These are phyloP conservation scores for Warburgia ugandensis DNA, from an alignment of 164 flowering plant genomes.

Conservation along the genomic window DNA sequence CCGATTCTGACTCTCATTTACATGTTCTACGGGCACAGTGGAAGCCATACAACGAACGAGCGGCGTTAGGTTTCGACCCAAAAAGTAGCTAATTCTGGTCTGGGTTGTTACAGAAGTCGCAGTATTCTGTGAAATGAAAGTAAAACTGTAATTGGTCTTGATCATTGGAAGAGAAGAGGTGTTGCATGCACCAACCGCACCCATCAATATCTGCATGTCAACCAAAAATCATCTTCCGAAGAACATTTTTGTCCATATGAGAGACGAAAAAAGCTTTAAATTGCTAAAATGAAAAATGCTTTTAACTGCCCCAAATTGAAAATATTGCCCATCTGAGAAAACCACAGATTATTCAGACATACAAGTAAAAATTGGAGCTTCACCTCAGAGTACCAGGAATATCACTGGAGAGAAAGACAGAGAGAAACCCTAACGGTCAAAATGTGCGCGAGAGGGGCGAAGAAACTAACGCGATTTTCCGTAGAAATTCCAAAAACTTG, in stretches of 20 bases:
- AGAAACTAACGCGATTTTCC: too few relatives aligned
- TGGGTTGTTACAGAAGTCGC: background rate
- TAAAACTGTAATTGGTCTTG: slow-evolving; percentile 9
- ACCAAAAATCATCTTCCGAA: background rate
- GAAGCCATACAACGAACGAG: slow-evolving; percentile 40
- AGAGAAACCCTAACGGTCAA: slow-evolving; percentile 3
- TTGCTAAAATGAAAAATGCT: too few relatives aligned
- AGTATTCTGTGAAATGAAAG: background rate
- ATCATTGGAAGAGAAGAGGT: slow-evolving; percentile 17
- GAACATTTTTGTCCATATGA: background rate
- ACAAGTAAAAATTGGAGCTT: background rate
- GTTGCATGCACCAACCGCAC: slow-evolving; percentile 28
- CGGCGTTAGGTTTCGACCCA: slow-evolving; percentile 16
- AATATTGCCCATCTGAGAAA: too few relatives aligned
- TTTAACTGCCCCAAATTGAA: too few relatives aligned
- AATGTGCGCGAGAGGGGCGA: too few relatives aligned
- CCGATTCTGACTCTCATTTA: slow-evolving; percentile 17
- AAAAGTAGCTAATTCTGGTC: slow-evolving; percentile 16
- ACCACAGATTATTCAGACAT: background rate
- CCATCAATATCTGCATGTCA: slow-evolving; percentile 32
- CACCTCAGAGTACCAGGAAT: background rate
- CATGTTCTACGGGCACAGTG: slow-evolving; percentile 25
- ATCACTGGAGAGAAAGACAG: background rate
- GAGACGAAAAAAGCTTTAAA: background rate
- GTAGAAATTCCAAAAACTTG: too few relatives aligned